Evolutionary conservation across 2,329 filamentous ascomycete genomes (phyloP).

Genomic region (Daldinia sp.): DNA sequence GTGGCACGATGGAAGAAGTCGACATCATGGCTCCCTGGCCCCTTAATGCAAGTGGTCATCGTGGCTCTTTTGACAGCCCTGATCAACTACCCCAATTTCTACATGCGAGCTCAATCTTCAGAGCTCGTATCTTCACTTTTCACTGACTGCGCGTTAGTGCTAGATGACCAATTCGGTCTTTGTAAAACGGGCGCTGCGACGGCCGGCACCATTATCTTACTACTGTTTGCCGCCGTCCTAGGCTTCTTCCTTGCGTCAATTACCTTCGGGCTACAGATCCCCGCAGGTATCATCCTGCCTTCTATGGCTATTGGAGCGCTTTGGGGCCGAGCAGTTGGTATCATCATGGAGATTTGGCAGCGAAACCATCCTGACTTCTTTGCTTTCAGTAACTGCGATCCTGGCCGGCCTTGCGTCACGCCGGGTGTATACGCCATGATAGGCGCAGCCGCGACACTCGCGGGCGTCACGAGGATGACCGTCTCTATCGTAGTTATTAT

Average conservation of each 20-base stretch:
- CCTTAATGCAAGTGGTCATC: constrained; percentile 82
- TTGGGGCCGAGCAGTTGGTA: constrained; percentile 88
- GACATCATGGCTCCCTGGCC: constrained; percentile 73
- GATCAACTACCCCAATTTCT: constrained; percentile 95
- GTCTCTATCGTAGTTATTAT: constrained; percentile 99
- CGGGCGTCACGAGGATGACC: constrained; percentile 94
- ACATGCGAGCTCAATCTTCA: constrained; percentile 92
- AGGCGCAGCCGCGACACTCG: constrained; percentile 92
- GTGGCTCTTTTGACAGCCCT: constrained; percentile 86
- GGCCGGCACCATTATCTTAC: constrained; percentile 82
- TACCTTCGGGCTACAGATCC: constrained; percentile 94
- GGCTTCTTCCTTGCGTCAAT: constrained; percentile 88
- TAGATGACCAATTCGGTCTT: constrained; percentile 88
- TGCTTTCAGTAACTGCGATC: constrained; percentile 83
- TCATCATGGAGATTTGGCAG: constrained; percentile 90
- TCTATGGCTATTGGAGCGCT: constrained; percentile 96
- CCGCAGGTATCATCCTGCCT: constrained; percentile 93
- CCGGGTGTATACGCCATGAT: constrained; percentile 97
- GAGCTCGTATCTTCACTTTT: constrained; percentile 94
- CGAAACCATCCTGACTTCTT: constrained; percentile 80
- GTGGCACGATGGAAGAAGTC: constrained; percentile 84
- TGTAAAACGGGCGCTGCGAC: constrained; percentile 90
- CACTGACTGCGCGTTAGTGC: constrained; percentile 84
- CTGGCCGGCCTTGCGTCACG: constrained; percentile 88
- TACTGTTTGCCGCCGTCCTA: constrained; percentile 83